phyloP scores from a whole-genome alignment of 2,329 filamentous ascomycete genomes.

The Pestalotiopsis sp. region DNA sequence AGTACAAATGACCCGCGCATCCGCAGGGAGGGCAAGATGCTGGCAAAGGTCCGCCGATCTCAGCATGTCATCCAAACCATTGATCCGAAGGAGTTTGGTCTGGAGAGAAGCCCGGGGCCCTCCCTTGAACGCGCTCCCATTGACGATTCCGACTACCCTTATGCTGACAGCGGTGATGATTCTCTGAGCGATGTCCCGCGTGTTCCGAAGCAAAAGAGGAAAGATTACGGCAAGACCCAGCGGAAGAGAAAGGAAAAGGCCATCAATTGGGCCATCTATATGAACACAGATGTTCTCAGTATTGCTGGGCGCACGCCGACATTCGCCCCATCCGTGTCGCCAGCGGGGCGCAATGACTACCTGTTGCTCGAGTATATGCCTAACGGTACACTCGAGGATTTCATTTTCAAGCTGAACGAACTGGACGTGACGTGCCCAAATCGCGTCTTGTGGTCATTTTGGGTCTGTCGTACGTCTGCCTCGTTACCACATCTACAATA shows the following conservation, averaged over 20 bases:
- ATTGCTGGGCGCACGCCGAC: background rate
- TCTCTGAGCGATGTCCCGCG: background rate
- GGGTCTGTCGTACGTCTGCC: background rate
- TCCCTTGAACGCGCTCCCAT: background rate
- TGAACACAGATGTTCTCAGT: background rate
- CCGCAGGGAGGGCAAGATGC: background rate
- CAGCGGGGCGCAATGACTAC: background rate
- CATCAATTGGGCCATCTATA: background rate
- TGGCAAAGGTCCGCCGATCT: background rate
- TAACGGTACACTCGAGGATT: background rate
- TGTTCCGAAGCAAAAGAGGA: background rate
- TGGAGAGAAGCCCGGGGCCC: background rate
- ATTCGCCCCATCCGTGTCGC: background rate
- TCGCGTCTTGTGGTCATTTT: constrained; percentile 5
- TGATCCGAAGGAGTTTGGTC: background rate
- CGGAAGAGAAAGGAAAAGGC: background rate
- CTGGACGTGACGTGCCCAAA: background rate
- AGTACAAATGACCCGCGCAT: background rate
- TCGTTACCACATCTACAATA: background rate
- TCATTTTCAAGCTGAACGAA: background rate
- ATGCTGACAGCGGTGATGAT: background rate
- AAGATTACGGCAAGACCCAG: background rate
- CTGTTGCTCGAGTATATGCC: background rate
- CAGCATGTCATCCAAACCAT: background rate
- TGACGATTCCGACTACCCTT: background rate